Percentiles rank a stretch among this genome's conserved stretches.
These are phyloP conservation scores for Russula virescens DNA, from an alignment of 768 basidiomycete genomes.

Conservation along the genomic window DNA sequence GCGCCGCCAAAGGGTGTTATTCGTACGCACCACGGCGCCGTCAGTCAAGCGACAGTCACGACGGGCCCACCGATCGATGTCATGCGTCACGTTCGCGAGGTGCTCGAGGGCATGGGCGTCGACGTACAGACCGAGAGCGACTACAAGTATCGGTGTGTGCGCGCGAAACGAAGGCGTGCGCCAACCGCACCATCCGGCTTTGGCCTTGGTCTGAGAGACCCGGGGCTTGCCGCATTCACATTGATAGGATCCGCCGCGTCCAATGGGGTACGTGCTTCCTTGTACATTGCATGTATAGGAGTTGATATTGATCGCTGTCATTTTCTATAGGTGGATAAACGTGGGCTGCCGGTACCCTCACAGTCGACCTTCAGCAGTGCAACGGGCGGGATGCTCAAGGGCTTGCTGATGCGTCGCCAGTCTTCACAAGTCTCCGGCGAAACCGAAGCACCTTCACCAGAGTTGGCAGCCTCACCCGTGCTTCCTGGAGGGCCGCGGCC, in stretches of 20 bases:
- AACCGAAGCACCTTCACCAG: constrained; percentile 25
- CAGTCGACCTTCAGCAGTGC: constrained; percentile 57
- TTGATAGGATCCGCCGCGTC: constrained; percentile 80
- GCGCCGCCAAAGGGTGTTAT: constrained; percentile 44
- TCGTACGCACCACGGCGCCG: constrained; percentile 85
- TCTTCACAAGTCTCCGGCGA: constrained; percentile 68
- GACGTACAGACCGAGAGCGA: constrained; percentile 85
- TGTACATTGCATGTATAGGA: not conserved
- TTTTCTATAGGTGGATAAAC: constrained; percentile 75
- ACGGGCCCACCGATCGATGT: constrained; percentile 80
- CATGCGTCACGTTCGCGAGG: constrained; percentile 74
- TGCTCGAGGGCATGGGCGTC: constrained; percentile 85
- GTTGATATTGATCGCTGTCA: not conserved
- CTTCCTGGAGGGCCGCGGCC: too few species aligned
- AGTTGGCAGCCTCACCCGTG: constrained; percentile 18
- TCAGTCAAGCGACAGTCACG: constrained; percentile 87
- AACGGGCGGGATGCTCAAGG: constrained; percentile 76
- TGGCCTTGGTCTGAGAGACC: constrained; percentile 42
- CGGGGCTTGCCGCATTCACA: constrained; percentile 65
- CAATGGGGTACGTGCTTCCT: constrained; percentile 62
- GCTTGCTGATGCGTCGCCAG: constrained; percentile 84
- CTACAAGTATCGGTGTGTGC: constrained; percentile 82
- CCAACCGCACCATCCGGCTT: constrained; percentile 25
- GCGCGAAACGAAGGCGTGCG: constrained; percentile 56
- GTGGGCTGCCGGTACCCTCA: constrained; percentile 81